phyloP scores from a whole-genome alignment of 2,329 filamentous ascomycete genomes.

The Colletotrichum sp. region DNA sequence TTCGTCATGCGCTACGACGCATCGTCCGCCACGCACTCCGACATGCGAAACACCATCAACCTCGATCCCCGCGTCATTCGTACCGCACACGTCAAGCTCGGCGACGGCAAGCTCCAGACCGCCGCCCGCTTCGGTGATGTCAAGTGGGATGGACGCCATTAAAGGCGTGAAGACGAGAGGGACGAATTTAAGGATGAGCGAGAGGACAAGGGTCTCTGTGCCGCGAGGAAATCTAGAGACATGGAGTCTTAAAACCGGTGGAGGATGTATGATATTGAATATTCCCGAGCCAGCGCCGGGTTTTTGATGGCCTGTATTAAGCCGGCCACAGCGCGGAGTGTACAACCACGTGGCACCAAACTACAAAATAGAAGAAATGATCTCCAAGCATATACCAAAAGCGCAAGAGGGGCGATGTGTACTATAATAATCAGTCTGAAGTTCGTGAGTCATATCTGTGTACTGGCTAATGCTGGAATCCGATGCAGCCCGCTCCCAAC shows the following conservation, averaged over 20 bases:
- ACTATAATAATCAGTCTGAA: background rate
- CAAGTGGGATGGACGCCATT: constrained; percentile 44
- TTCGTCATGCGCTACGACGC: constrained; percentile 98
- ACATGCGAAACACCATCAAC: constrained; percentile 76
- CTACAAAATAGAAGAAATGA: background rate
- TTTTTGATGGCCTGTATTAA: background rate
- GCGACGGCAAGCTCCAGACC: constrained; percentile 63
- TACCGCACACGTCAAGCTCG: constrained; percentile 86
- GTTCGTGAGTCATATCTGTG: background rate
- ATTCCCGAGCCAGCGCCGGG: background rate
- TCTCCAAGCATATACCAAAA: background rate
- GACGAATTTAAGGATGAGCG: background rate
- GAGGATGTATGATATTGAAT: constrained; percentile 13
- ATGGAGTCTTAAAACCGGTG: background rate
- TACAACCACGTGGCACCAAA: constrained; percentile 11
- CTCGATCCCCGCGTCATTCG: constrained; percentile 92
- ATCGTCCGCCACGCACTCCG: constrained; percentile 73
- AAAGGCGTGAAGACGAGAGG: background rate
- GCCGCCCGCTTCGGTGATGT: constrained; percentile 54
- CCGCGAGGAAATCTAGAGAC: background rate
- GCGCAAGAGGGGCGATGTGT: background rate
- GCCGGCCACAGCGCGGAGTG: constrained; percentile 4
- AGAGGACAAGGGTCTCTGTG: background rate
- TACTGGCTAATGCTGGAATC: constrained; percentile 17
- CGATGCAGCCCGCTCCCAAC: background rate